These are phyloP conservation scores for Volvariella volvacea DNA, from an alignment of 1,284 basidiomycete genomes.

Conservation along the genomic window DNA sequence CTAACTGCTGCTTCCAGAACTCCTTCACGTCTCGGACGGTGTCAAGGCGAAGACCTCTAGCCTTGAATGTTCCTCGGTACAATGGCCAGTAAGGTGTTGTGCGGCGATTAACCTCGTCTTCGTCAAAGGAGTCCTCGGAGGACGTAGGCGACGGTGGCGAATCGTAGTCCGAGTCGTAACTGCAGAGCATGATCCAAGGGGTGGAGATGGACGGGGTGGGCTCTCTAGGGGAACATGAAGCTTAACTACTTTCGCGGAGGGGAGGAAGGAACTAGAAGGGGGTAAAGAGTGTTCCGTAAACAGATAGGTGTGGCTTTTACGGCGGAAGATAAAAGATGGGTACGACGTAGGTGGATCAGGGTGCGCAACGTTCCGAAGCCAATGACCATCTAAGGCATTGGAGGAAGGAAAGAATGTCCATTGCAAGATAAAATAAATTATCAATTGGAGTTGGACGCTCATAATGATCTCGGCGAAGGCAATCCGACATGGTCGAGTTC, in stretches of 20 bases:
- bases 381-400: not conserved
- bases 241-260: not conserved
- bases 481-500: slow-evolving; percentile 17
- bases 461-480: slow-evolving; percentile 23
- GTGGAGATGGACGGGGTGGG: not conserved
- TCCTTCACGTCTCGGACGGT: slow-evolving; percentile 58
- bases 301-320: not conserved
- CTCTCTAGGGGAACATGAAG: not conserved
- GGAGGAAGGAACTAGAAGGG: too few species aligned
- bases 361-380: not conserved
- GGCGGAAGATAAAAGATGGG: not conserved
- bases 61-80: slow-evolving; percentile 41
- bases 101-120: slow-evolving; percentile 55
- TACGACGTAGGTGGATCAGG: not conserved
- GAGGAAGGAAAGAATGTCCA: slow-evolving; percentile 15
- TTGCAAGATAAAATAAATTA: slow-evolving; percentile 21
- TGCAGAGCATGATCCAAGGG: slow-evolving; percentile 11
- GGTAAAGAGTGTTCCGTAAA: too few species aligned
- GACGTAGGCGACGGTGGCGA: slow-evolving; percentile 30
- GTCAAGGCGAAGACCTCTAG: slow-evolving; percentile 55
- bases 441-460: slow-evolving; percentile 16
- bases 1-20: slow-evolving; percentile 36
- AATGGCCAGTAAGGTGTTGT: slow-evolving; percentile 53
- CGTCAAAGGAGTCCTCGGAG: slow-evolving; percentile 47
- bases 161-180: slow-evolving; percentile 19